Evolutionary conservation across 495 filamentous ascomycete genomes (phyloP).

Genomic region (Talaromyces borbonicus): DNA sequence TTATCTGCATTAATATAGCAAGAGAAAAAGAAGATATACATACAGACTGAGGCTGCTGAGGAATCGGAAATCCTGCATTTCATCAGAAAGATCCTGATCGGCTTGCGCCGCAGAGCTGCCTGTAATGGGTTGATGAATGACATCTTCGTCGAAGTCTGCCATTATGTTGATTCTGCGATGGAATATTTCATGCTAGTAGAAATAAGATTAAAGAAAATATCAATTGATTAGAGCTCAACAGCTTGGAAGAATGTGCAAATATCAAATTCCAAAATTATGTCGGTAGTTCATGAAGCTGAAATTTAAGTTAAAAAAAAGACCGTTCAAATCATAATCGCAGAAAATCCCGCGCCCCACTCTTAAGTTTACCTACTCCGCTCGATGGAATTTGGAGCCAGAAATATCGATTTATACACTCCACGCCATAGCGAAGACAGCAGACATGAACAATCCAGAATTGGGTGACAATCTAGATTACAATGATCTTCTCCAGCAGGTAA

Average conservation of each 20-base stretch:
- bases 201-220: not conserved
- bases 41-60: conserved; percentile 51
- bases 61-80: conserved; percentile 81
- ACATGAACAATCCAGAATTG: too few relatives aligned
- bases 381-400: too few relatives aligned
- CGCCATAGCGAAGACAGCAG: too few relatives aligned
- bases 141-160: conserved; percentile 42
- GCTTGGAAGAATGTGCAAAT: too few relatives aligned
- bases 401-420: too few relatives aligned
- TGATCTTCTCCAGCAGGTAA: conserved; percentile 9
- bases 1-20: too few relatives aligned
- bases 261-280: too few relatives aligned
- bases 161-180: conserved; percentile 14
- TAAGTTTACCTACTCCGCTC: not conserved
- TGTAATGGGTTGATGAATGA: conserved; percentile 16
- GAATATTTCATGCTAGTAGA: not conserved
- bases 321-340: too few relatives aligned
- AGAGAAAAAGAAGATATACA: conserved; percentile 7
- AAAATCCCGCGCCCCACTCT: too few relatives aligned
- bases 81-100: conserved; percentile 66
- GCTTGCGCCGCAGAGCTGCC: conserved; percentile 18
- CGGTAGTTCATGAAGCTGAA: too few relatives aligned
- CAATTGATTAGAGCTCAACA: too few relatives aligned
- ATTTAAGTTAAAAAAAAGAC: too few relatives aligned
- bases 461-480: conserved; percentile 6